Percentiles rank a stretch among this genome's conserved stretches.
These are phyloP conservation scores for Cystofilobasidium bisporidii DNA, from an alignment of 768 basidiomycete species.

Conservation along the genomic window DNA sequence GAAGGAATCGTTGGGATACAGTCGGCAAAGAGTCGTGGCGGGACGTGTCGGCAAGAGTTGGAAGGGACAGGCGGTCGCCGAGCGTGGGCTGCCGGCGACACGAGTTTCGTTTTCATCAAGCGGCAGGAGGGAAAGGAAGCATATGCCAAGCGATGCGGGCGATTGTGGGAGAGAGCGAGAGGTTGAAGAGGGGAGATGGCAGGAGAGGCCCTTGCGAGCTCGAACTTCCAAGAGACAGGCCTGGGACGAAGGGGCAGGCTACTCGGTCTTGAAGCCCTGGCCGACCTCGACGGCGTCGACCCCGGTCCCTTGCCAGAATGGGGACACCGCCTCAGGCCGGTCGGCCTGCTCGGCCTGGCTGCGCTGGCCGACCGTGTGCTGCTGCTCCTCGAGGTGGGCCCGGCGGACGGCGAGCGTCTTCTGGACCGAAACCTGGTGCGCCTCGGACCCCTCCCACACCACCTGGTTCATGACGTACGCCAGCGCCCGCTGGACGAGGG, in stretches of 20 bases:
- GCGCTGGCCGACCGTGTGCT: not conserved
- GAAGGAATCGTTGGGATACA: too few species aligned
- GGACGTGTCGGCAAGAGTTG: too few species aligned
- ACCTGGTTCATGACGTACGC: conserved; percentile 62
- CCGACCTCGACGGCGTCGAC: not conserved
- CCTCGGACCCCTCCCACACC: conserved; percentile 66
- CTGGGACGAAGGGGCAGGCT: not conserved
- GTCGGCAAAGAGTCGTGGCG: too few species aligned
- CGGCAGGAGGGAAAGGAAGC: too few species aligned
- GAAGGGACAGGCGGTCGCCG: too few species aligned
- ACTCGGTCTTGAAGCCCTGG: not conserved
- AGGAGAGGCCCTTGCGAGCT: too few species aligned
- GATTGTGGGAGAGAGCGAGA: not conserved
- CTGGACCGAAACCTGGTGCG: conserved; percentile 45
- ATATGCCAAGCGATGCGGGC: not conserved
- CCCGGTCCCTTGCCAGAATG: not conserved
- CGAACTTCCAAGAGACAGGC: too few species aligned
- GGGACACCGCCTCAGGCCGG: not conserved
- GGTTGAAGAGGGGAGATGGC: not conserved
- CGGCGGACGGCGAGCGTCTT: not conserved
- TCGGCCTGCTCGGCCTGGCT: not conserved
- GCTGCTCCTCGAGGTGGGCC: not conserved
- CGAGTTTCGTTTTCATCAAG: not conserved
- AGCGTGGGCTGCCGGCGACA: not conserved
- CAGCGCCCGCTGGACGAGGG: conserved; percentile 55